Evolutionary conservation across 352 stramenopile species (phyloP).

Genomic region (Phytophthora macrochlamydospora): DNA sequence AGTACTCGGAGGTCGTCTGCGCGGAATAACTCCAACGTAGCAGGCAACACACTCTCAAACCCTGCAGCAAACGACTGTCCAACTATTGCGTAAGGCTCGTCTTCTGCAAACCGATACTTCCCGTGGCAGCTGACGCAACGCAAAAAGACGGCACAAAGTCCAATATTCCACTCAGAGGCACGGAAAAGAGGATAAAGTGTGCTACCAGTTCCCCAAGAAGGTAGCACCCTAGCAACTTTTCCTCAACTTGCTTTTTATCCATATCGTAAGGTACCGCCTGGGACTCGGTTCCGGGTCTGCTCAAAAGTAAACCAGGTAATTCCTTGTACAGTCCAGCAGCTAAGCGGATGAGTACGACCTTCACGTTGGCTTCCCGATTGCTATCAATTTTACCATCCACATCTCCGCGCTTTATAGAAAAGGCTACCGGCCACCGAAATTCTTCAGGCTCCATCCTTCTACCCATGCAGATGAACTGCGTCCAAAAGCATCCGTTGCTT

Average conservation of each 20-base stretch:
- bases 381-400: constrained; percentile 10
- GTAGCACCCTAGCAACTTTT: constrained; percentile 52
- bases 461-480: constrained; percentile 53
- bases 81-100: constrained; percentile 28
- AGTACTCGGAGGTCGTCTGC: constrained; percentile 61
- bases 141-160: constrained; percentile 66
- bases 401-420: constrained; percentile 29
- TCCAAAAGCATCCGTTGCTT: constrained; percentile 43
- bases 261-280: neutral
- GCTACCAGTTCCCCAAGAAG: constrained; percentile 69
- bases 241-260: constrained; percentile 23
- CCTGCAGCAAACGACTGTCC: constrained; percentile 51
- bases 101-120: constrained; percentile 19
- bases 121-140: constrained; percentile 37
- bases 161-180: constrained; percentile 54
- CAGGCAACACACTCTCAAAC: constrained; percentile 62
- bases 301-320: constrained; percentile 40
- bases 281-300: constrained; percentile 1
- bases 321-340: constrained; percentile 33
- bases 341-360: constrained; percentile 47
- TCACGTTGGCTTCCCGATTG: constrained; percentile 33
- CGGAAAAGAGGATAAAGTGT: constrained; percentile 56
- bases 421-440: constrained; percentile 53
- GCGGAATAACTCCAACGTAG: constrained; percentile 52
- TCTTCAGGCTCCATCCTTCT: constrained; percentile 41